Base-by-base conservation (phyloP, 1,284 basidiomycete genomes). In the Pseudomicrostroma phylloplanum region DNA sequence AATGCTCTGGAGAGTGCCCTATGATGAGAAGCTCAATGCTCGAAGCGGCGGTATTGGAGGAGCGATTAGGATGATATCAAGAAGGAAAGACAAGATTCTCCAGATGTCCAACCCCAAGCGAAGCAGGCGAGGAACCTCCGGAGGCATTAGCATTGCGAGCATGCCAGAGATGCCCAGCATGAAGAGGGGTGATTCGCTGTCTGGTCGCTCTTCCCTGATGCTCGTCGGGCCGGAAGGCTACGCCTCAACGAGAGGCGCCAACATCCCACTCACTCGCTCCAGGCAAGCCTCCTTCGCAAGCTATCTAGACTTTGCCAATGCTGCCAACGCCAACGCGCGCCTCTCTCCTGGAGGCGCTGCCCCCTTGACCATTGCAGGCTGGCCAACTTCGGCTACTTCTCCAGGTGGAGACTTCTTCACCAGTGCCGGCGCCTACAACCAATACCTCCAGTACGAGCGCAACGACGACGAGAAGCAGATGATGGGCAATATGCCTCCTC, bases 1-100 rank as follows among this genome's bases (percentile, higher is more conserved):
- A 26, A 84, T 94, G n/a, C 77, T 87, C 59, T 88, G 89, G 23
- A 83, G 85, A 25, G 84, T 92, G 2, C 87, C 89, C 12, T 97
- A 96, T 78, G 90, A 94, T 79, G 86, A 87, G 59, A 57, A 69
- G 6, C 56, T 64, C 15, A 73, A 71, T 40, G 56, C 64, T 6
- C 61, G 71, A 12, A 58, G 63, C 8, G 69, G 66, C 1, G 74
- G 74, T 7, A 53, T 74, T 6, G 73, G 70, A 15, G 74, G 74
- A 17, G 71, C 73, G 8, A 57, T 72, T 4, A 61, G 71, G 25
- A 65, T 68, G 62, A 70, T 76, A 43, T 61, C 63, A 23, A 58
- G 61, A 46, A 59, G 62, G 19, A 70, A 67, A 53, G 51, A 73
- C 39, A 66, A 67, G 58, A 60, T 65, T 21, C 58, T 72, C 19